phyloP scores from a whole-genome alignment of 257 asterid species.

The Solanum etuberosum region DNA sequence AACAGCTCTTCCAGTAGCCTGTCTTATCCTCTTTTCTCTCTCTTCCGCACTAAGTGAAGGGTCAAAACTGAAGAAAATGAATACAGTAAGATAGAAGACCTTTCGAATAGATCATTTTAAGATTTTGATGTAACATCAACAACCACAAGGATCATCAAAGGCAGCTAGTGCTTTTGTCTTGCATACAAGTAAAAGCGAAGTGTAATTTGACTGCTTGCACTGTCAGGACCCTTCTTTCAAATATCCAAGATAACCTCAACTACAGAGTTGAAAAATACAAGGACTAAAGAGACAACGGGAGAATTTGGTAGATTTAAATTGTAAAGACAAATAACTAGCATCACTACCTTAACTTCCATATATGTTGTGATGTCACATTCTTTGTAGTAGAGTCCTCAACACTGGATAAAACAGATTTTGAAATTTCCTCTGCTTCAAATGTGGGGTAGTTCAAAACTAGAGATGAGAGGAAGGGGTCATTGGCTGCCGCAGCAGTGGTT shows the following conservation, averaged over 20 bases:
- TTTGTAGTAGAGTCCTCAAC: conserved; percentile 43
- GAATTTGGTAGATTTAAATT: not conserved
- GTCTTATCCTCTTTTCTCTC: conserved; percentile 48
- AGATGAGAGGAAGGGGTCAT: conserved; percentile 59
- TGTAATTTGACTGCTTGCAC: not conserved
- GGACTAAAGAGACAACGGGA: not conserved
- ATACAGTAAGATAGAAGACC: not conserved
- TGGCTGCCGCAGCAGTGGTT: conserved; percentile 21
- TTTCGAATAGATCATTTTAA: not conserved
- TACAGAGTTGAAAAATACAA: not conserved
- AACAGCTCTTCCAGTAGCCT: conserved; percentile 60
- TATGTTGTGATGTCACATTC: conserved; percentile 20
- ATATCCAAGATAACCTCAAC: not conserved
- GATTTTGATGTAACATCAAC: not conserved
- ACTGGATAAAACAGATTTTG: conserved; percentile 54
- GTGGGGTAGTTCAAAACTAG: conserved; percentile 48
- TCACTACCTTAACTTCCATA: conserved; percentile 66
- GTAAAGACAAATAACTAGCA: not conserved
- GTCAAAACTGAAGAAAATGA: conserved; percentile 38
- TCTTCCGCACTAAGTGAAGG: conserved; percentile 66
- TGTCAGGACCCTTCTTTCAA: not conserved
- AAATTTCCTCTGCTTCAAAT: conserved; percentile 58
- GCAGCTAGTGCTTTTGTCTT: not conserved
- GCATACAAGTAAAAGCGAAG: not conserved
- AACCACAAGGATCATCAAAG: not conserved